These are phyloP conservation scores for Colletotrichum higginsianum DNA, from an alignment of 2,329 filamentous ascomycete species.

Conservation along the genomic window DNA sequence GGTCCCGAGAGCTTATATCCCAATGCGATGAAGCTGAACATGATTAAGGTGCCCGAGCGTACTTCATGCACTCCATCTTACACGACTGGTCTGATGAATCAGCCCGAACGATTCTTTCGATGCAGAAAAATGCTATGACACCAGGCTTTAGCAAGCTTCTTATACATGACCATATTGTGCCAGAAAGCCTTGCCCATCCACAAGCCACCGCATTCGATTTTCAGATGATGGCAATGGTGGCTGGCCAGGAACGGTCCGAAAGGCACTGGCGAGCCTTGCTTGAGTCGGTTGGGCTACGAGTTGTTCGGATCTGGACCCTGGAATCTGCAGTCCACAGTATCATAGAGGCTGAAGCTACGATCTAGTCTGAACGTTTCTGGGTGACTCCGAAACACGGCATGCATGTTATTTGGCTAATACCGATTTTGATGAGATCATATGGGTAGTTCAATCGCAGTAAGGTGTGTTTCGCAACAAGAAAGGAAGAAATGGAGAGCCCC, in stretches of 20 bases:
- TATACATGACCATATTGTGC: conserved; percentile 56
- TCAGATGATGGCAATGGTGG: conserved; percentile 30
- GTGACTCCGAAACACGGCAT: too few species aligned
- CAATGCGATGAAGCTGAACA: neutral
- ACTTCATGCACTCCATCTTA: conserved; percentile 67
- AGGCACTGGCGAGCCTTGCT: conserved; percentile 9
- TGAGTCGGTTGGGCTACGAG: neutral
- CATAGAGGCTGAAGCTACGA: conserved; percentile 1
- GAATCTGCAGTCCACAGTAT: conserved; percentile 11
- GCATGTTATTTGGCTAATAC: accelerated
- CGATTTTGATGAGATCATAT: too few species aligned
- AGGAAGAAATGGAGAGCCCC: too few species aligned
- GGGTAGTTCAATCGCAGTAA: too few species aligned
- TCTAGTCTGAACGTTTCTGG: neutral
- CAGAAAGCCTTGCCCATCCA: conserved; percentile 44
- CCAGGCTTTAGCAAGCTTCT: conserved; percentile 56
- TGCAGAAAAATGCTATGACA: conserved; percentile 60
- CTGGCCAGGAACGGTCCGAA: conserved; percentile 5
- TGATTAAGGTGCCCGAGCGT: conserved; percentile 58
- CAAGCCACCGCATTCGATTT: conserved; percentile 23
- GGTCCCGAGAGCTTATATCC: too few species aligned
- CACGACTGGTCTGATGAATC: conserved; percentile 69
- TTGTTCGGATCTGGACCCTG: conserved; percentile 12
- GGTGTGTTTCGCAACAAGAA: too few species aligned
- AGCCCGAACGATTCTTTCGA: conserved; percentile 56